phyloP scores from a whole-genome alignment of 2,329 filamentous ascomycete species.

The Lasiodiplodia sp. region DNA sequence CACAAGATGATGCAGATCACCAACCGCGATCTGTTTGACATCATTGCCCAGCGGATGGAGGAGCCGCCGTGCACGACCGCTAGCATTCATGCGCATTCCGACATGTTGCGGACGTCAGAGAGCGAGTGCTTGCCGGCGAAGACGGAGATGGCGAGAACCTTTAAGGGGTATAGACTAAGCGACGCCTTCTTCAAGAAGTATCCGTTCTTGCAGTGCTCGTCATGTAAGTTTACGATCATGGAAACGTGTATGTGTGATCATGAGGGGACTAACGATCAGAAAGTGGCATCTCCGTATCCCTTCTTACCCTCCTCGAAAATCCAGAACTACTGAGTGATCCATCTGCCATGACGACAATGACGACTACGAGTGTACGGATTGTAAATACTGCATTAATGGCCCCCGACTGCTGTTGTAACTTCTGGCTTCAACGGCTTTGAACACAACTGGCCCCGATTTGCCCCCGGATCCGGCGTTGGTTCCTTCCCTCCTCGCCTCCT shows the following conservation, averaged over 20 bases:
- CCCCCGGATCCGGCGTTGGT: no score
- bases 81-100: not conserved
- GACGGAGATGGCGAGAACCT: not conserved
- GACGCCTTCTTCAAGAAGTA: constrained; percentile 22
- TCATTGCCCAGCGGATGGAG: constrained; percentile 7
- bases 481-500: no score
- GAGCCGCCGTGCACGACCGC: not conserved
- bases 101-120: not conserved
- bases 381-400: no score
- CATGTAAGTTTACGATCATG: not conserved
- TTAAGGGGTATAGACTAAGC: constrained; percentile 20
- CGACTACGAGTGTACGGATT: no score
- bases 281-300: constrained; percentile 3
- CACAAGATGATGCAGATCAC: constrained; percentile 1
- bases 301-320: not conserved
- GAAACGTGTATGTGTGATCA: not conserved
- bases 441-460: no score
- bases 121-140: not conserved
- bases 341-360: no score
- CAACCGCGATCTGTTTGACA: constrained; percentile 4
- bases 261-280: not conserved
- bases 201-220: constrained; percentile 23
- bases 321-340: not conserved
- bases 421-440: no score
- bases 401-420: no score